Conservation (phyloP, 495 filamentous ascomycete species). For the Xylaria intraflava region DNA sequence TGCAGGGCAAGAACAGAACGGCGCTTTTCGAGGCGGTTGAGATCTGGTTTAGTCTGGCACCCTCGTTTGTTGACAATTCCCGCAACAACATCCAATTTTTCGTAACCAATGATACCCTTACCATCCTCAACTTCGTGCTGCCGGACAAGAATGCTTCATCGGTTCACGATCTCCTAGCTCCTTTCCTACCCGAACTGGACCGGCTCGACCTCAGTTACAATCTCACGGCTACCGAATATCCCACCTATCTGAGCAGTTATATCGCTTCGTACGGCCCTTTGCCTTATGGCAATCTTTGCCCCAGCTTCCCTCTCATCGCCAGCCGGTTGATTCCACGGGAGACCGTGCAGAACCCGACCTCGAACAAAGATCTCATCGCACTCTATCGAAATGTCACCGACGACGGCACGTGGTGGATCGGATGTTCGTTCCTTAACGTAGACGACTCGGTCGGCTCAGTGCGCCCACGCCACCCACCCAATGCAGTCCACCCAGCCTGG, state of each 20-base stretch:
- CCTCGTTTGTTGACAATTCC: conserved; percentile 10
- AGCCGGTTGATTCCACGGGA: conserved; percentile 47
- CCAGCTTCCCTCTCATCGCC: conserved; percentile 3
- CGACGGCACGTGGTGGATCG: conserved; percentile 20
- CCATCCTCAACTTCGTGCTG: conserved; percentile 29
- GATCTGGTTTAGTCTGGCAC: not conserved
- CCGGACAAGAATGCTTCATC: conserved; percentile 23
- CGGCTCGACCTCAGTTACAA: conserved; percentile 20
- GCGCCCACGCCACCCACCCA: conserved; percentile 14
- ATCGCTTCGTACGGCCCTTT: conserved; percentile 23
- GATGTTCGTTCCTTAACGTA: conserved; percentile 25
- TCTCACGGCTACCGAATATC: conserved; percentile 21
- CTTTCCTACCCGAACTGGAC: conserved; percentile 20
- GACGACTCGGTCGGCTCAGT: too few species aligned
- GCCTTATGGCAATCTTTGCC: conserved; percentile 7
- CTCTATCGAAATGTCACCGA: conserved; percentile 38
- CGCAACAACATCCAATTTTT: conserved; percentile 32
- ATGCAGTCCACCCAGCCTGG: conserved; percentile 18
- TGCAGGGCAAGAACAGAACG: conserved; percentile 9
- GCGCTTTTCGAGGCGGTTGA: conserved; percentile 36
- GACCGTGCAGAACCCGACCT: conserved; percentile 22
- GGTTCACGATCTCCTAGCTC: conserved; percentile 20
- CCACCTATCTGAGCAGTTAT: conserved; percentile 34
- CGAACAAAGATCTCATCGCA: conserved; percentile 33
- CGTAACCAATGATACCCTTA: conserved; percentile 36